Conservation (phyloP, 1,139 yeast genomes). For the Yamadazyma oceani region DNA sequence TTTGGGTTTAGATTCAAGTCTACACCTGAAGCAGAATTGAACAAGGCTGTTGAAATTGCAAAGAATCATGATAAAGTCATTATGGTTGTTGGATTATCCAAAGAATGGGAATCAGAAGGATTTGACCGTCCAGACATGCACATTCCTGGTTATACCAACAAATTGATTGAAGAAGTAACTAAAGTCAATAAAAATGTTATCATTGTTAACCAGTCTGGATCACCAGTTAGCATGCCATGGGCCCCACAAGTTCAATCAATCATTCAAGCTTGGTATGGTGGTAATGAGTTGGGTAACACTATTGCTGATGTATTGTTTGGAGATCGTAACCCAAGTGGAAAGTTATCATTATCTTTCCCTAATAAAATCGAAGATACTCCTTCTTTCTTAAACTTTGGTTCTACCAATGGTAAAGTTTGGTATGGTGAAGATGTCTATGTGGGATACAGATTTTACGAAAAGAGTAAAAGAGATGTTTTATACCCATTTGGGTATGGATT, state of each 20-base stretch:
- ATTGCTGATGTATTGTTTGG: conserved; percentile 27
- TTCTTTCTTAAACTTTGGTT: conserved; percentile 38
- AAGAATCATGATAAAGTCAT: conserved; percentile 37
- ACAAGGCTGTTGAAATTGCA: conserved; percentile 31
- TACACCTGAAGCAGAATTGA: conserved; percentile 24
- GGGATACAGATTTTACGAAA: conserved; percentile 62
- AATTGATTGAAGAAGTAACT: conserved; percentile 44
- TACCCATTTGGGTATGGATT: conserved; percentile 65
- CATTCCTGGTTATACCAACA: conserved; percentile 50
- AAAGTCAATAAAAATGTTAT: conserved; percentile 52
- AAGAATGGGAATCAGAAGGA: conserved; percentile 41
- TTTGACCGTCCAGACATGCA: conserved; percentile 34
- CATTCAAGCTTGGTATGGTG: conserved; percentile 50
- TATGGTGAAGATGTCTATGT: conserved; percentile 60
- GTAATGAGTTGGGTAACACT: conserved; percentile 26
- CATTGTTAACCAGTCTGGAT: conserved; percentile 60
- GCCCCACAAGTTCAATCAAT: conserved; percentile 44
- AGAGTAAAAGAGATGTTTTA: conserved; percentile 41
- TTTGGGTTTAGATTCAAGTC: conserved; percentile 27
- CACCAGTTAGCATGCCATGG: conserved; percentile 67
- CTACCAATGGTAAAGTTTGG: conserved; percentile 48
- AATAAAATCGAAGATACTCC: conserved; percentile 43
- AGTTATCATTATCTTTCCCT: conserved; percentile 46
- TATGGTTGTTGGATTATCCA: conserved; percentile 41
- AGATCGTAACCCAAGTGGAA: conserved; percentile 30